Base-by-base conservation (phyloP, 2,329 filamentous ascomycete genomes). In the Trichoderma koningiopsis region DNA sequence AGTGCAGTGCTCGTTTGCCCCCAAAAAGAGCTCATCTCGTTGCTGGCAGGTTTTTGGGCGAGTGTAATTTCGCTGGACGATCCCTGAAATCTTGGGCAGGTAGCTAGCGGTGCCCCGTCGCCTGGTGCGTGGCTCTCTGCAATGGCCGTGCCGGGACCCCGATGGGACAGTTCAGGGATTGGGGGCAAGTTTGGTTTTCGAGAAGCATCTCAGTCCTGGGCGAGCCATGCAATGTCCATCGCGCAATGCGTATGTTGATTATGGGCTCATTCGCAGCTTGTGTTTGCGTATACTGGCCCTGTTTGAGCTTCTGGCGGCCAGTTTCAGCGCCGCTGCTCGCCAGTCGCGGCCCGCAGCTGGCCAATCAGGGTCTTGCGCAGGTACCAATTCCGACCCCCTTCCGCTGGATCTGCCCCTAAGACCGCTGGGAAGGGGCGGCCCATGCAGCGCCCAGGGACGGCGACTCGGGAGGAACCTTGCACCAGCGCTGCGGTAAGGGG, bases 401-500 rank as follows among this genome's bases (percentile, higher is more conserved):
- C 62, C 62, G 10, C 62, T 57, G 52, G 62, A 65, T 65, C 62
- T 65, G 62, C 62, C 62, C 62, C 62, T 65, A 65, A 65, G 49
- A 55, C n/a, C 37, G 47, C 47, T 52, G 59, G 43, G 47, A 37
- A 10, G 27, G 37, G 24, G 27, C 40, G 40, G 56, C 60, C 60
- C 60, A 35, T 58, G 55, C 37, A 59, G 27, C 8, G 29, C 13
- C 37, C n/a, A 37, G 40, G 55, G 31, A 27, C 24, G 19, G 55
- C 19, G 37, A 59, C 63, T 22, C 29, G 53, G n/a, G 13, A 8
- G 55, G 49, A 31, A 66, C 63, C 63, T 66, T n/a, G 55, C 2
- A 16, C 37, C 40, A n/a, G n/a, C 22, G 63, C 63, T 5, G 37
- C 4, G 13, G 22, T 5, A 24, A 13, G 29, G 63, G 2, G 2